These are phyloP conservation scores for Suillus subaureus DNA, from an alignment of 768 basidiomycete species.

Conservation along the genomic window DNA sequence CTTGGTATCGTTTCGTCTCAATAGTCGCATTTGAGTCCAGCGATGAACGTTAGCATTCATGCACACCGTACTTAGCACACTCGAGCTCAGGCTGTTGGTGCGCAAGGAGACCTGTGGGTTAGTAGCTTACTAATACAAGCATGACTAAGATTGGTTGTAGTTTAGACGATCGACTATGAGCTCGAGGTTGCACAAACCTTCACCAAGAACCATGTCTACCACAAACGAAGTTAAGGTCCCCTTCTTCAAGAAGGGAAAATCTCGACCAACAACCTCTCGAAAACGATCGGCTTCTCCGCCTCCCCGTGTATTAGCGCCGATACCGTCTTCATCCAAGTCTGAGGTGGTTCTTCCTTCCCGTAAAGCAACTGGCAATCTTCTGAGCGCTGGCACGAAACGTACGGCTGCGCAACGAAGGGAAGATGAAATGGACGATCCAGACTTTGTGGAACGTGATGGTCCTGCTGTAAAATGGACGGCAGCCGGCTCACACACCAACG, in stretches of 20 bases:
- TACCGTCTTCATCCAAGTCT: conserved; percentile 50
- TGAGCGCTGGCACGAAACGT: conserved; percentile 77
- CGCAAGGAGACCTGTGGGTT: conserved; percentile 14
- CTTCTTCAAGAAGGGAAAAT: conserved; percentile 87
- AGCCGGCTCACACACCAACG: conserved; percentile 71
- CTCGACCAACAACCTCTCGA: conserved; percentile 74
- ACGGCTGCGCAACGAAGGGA: conserved; percentile 51
- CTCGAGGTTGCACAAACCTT: background rate
- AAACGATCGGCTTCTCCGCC: conserved; percentile 76
- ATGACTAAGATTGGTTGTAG: conserved; percentile 10
- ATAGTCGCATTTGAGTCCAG: background rate
- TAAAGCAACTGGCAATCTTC: conserved; percentile 66
- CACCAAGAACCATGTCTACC: conserved; percentile 32
- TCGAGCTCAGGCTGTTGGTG: no score
- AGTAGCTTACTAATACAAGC: background rate
- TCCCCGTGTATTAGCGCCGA: background rate
- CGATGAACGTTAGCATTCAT: background rate
- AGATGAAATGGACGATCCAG: conserved; percentile 55
- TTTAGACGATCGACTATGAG: background rate
- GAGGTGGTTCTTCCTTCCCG: conserved; percentile 79
- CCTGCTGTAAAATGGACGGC: conserved; percentile 81
- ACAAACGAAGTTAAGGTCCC: conserved; percentile 57
- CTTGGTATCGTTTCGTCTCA: background rate
- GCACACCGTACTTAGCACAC: background rate
- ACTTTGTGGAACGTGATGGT: conserved; percentile 51